Conservation (phyloP, 495 filamentous ascomycete species). For the Penicillium samsonianum region DNA sequence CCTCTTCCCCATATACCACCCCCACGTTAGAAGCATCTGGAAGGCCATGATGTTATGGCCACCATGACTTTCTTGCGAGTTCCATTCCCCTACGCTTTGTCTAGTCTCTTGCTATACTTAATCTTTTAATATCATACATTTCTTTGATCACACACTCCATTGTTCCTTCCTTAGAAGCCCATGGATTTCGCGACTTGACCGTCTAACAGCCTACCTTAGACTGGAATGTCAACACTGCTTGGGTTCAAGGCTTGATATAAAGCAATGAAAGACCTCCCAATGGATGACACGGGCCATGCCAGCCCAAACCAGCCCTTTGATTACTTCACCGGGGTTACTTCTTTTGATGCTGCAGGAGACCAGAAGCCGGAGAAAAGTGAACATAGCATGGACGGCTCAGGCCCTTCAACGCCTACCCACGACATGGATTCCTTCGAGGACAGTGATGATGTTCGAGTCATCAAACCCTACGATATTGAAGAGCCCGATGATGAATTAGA, state of each 20-base stretch:
- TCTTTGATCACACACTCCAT: background rate
- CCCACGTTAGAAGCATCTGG: constrained; percentile 34
- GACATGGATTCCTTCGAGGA: constrained; percentile 6
- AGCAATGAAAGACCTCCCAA: constrained; percentile 5
- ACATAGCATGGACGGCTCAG: constrained; percentile 20
- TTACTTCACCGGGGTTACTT: background rate
- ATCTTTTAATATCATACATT: background rate
- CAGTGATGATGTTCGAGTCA: constrained; percentile 19
- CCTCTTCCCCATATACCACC: background rate
- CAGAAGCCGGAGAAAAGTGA: constrained; percentile 15
- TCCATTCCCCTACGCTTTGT: constrained; percentile 2
- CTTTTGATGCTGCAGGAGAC: background rate
- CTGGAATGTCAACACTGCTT: background rate
- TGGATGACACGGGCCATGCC: background rate
- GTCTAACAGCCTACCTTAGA: background rate
- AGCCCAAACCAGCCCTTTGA: background rate
- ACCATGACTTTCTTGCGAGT: background rate
- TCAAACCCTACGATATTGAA: constrained; percentile 47
- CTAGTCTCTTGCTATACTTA: background rate
- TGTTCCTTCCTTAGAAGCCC: no score
- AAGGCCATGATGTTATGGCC: constrained; percentile 18
- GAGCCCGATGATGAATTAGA: constrained; percentile 43
- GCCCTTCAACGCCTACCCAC: constrained; percentile 19
- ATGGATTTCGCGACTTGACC: background rate
- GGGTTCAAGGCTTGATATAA: background rate